Evolutionary conservation across 1,284 basidiomycete species (phyloP).

Genomic region (Ustilago bromivora): DNA sequence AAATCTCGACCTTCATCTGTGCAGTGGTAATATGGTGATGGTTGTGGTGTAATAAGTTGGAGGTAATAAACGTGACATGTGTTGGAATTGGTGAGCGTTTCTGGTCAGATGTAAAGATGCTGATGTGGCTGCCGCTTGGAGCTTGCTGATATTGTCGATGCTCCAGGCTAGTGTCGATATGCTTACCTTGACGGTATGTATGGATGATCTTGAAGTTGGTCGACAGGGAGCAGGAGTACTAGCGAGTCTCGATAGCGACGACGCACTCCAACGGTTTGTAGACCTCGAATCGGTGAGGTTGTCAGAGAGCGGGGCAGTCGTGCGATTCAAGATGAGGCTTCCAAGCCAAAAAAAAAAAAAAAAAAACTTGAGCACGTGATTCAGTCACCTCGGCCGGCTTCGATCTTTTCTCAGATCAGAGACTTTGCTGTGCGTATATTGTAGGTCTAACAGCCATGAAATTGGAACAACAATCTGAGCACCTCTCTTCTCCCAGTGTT

Average conservation of each 20-base stretch:
- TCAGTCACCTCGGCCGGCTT: too few relatives aligned
- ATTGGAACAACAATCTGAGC: too few relatives aligned
- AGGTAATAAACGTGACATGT: conserved; percentile 8
- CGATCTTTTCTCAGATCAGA: too few relatives aligned
- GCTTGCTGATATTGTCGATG: conserved; percentile 20
- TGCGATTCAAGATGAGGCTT: too few relatives aligned
- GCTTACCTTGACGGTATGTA: conserved; percentile 52
- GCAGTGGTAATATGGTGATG: conserved; percentile 3
- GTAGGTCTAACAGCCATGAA: too few relatives aligned
- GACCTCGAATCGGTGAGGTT: too few relatives aligned
- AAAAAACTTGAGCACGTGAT: too few relatives aligned
- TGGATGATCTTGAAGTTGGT: conserved; percentile 42
- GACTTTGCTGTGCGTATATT: too few relatives aligned
- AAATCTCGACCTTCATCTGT: conserved; percentile 70
- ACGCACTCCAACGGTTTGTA: background rate
- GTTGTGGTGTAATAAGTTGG: conserved; percentile 2
- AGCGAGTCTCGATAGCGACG: conserved; percentile 1
- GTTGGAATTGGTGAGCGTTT: conserved; percentile 25
- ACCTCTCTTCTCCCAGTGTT: too few relatives aligned
- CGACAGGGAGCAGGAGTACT: conserved; percentile 28
- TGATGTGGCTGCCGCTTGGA: background rate
- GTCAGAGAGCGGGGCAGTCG: too few relatives aligned
- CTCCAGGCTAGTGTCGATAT: conserved; percentile 8
- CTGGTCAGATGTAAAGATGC: conserved; percentile 14
- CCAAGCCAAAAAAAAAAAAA: too few relatives aligned